Evolutionary conservation across 768 basidiomycete species (phyloP), one percentile per base, ranked within the genome.

Genomic region (Suillus decipiens): DNA sequence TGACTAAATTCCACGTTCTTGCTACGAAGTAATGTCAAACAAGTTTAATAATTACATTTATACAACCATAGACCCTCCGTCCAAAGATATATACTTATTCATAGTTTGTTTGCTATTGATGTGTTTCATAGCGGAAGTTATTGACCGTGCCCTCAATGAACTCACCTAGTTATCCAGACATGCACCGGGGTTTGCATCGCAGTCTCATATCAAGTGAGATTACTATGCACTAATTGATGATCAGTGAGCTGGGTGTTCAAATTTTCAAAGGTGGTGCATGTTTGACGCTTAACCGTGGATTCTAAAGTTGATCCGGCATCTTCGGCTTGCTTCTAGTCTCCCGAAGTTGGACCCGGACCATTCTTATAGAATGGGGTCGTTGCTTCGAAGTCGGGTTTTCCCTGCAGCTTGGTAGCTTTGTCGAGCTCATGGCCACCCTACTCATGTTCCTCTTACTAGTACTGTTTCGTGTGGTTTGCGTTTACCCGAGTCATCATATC

Each of bases 1-100:
- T 92, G 53, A 80, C 88, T 12, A 91, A 89, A 72, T 70, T 91
- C 41, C 86, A 92, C 54, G 81, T 90, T 64, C 81, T 80, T 41
- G 76, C 82, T 4, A 75, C 71, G 59, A 81, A 76, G 78, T 81
- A 67, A 78, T 57, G 19, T 31, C 5, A 51, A 61, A 61, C 19
- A 56, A 63, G 56, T 50, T 45, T 33, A 54, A 28, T 28, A 28
- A 28, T n/a, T 48, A 2, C 42, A n/a, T n/a, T 36, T 61, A 45
- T 55, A 19, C 31, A 24, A 24, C 33, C 24, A 17, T 48, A 14
- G 39, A 39, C 8, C 8, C 54, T 56, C 22, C 24, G 19, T 28
- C 5, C 11, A 19, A 19, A 19, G 39, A 39, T 57, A 37, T 57
- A 56, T 37, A 10, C 15, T 56, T 39, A 56, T 56, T 2, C 22